Percentiles rank a stretch among this genome's conserved stretches.
Evolutionary conservation across 2,329 filamentous ascomycete species (phyloP).

Genomic region (Madurella mycetomatis): DNA sequence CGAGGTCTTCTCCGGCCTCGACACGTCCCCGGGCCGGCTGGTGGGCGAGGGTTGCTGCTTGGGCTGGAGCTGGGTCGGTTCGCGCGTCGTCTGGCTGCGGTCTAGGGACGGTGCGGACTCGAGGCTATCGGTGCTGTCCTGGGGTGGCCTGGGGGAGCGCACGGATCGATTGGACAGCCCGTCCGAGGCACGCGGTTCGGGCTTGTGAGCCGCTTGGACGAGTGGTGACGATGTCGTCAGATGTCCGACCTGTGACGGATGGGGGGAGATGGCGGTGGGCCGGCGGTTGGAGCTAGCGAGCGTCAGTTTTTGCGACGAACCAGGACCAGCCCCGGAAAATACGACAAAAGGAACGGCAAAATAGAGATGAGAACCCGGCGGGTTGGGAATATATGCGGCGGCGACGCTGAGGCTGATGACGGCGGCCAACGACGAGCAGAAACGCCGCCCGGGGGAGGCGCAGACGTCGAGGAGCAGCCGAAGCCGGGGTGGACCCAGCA

Average conservation of each 20-base stretch:
- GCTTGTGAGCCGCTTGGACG: conserved; percentile 53
- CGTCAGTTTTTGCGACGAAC: conserved; percentile 11
- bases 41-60: conserved; percentile 64
- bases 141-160: conserved; percentile 38
- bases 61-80: conserved; percentile 39
- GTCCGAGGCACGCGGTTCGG: conserved; percentile 40
- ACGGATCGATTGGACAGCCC: conserved; percentile 26
- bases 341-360: conserved; percentile 14
- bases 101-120: conserved; percentile 30
- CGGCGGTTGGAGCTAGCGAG: conserved; percentile 24
- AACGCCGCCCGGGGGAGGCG: conserved; percentile 22
- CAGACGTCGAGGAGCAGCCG: conserved; percentile 6
- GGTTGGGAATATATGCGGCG: neutral
- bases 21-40: conserved; percentile 67
- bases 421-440: conserved; percentile 19
- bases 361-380: conserved; percentile 5
- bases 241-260: conserved; percentile 63
- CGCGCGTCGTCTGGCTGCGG: conserved; percentile 37
- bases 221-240: conserved; percentile 65
- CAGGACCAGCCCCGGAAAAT: conserved; percentile 5
- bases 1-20: conserved; percentile 52
- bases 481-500: neutral
- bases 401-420: conserved; percentile 16
- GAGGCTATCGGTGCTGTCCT: conserved; percentile 31
- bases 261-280: conserved; percentile 50